These are phyloP conservation scores for Neocucurbitaria cava DNA, from an alignment of 2,329 filamentous ascomycete genomes.

Conservation along the genomic window DNA sequence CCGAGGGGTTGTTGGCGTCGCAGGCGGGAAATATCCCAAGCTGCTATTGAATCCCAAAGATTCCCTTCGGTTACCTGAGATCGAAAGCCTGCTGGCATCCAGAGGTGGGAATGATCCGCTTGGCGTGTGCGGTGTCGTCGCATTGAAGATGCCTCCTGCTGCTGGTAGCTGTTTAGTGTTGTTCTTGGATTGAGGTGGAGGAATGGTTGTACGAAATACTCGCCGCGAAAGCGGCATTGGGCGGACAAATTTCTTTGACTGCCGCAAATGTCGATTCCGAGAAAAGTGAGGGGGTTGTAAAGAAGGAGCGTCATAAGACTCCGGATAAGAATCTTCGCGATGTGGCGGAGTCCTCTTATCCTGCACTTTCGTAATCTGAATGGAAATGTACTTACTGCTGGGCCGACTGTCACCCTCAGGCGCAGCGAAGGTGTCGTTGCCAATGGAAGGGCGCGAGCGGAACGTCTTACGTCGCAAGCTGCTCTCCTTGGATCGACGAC, in stretches of 20 bases:
- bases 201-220: conserved; percentile 25
- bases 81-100: conserved; percentile 83
- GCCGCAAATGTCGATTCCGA: conserved; percentile 49
- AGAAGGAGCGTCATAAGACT: conserved; percentile 33
- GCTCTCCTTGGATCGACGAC: conserved; percentile 57
- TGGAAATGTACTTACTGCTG: conserved; percentile 47
- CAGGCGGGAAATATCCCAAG: conserved; percentile 67
- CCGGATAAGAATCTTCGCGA: conserved; percentile 42
- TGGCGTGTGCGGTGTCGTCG: conserved; percentile 78
- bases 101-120: conserved; percentile 75
- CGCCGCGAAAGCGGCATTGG: conserved; percentile 52
- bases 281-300: conserved; percentile 42
- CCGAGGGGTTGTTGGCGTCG: conserved; percentile 77
- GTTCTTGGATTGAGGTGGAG: conserved; percentile 4
- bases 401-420: conserved; percentile 40
- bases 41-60: conserved; percentile 47
- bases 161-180: conserved; percentile 52
- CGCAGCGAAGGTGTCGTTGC: conserved; percentile 55
- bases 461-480: conserved; percentile 60
- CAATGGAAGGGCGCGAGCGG: conserved; percentile 53
- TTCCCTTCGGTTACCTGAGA: conserved; percentile 65
- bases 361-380: conserved; percentile 20
- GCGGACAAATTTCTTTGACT: conserved; percentile 43
- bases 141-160: conserved; percentile 63
- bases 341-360: conserved; percentile 44